These are phyloP conservation scores for Pythium brassicae DNA, from an alignment of 352 stramenopile species.

Conservation along the genomic window DNA sequence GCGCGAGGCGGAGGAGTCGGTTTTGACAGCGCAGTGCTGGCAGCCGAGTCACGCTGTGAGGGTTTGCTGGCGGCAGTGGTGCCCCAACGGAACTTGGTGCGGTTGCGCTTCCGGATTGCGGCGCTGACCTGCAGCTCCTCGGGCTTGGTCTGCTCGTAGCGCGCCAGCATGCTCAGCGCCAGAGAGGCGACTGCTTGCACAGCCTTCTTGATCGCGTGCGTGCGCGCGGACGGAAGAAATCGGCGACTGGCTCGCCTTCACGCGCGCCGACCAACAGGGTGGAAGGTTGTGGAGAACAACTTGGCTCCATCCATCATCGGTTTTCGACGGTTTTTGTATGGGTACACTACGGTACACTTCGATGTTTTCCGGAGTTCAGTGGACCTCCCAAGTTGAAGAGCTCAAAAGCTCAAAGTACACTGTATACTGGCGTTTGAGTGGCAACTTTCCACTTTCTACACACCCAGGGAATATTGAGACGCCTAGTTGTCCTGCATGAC, in stretches of 20 bases:
- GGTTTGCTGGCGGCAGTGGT: neutral
- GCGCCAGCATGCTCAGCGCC: conserved; percentile 1
- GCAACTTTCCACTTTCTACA: neutral
- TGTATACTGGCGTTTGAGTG: too few species aligned
- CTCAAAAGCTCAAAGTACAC: too few species aligned
- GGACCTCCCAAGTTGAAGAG: too few species aligned
- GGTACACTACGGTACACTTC: too few species aligned
- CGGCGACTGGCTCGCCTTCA: neutral
- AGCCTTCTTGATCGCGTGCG: neutral
- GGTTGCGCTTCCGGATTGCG: conserved; percentile 12
- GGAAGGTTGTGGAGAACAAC: too few species aligned
- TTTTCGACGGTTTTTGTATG: too few species aligned
- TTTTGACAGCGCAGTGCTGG: neutral
- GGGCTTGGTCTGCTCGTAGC: conserved; percentile 16
- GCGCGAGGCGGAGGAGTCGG: neutral
- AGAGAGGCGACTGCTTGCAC: neutral
- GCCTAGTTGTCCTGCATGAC: neutral
- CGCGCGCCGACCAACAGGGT: neutral
- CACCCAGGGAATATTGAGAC: neutral
- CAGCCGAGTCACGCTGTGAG: neutral
- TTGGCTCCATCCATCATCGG: too few species aligned
- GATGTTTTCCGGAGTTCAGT: too few species aligned
- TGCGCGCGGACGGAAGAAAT: neutral
- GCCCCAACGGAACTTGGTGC: conserved; percentile 13
- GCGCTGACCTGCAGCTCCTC: conserved; percentile 9